phyloP scores from a whole-genome alignment of 2,329 filamentous ascomycete genomes.

The Claviceps sp. region DNA sequence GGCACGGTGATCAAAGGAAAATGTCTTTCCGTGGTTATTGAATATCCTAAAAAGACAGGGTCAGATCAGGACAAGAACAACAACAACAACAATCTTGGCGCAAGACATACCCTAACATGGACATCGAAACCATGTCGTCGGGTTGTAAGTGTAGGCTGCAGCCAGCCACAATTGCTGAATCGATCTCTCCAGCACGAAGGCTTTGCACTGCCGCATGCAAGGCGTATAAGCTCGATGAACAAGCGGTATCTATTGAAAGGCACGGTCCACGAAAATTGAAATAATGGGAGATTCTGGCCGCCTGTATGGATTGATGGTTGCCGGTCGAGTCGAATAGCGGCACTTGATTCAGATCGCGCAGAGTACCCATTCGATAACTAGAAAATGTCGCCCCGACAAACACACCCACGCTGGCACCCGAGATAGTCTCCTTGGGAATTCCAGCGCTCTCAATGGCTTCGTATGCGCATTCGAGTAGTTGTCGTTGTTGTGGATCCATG shows the following conservation, averaged over 20 bases:
- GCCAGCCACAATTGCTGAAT: conserved; percentile 32
- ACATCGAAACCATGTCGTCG: conserved; percentile 22
- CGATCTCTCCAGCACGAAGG: conserved; percentile 31
- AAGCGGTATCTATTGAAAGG: conserved; percentile 39
- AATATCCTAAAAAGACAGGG: conserved; percentile 16
- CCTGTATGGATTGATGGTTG: conserved; percentile 36
- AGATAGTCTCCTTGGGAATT: conserved; percentile 30
- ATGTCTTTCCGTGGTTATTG: conserved; percentile 36
- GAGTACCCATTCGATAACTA: conserved; percentile 27
- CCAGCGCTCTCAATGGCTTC: conserved; percentile 41
- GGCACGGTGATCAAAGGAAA: conserved; percentile 22
- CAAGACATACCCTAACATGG: conserved; percentile 14
- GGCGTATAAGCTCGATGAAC: conserved; percentile 36
- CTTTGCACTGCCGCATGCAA: conserved; percentile 37
- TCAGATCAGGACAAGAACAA: neutral
- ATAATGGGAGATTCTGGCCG: conserved; percentile 41
- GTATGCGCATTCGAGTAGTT: conserved; percentile 38
- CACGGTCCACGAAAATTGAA: conserved; percentile 41
- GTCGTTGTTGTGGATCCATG: conserved; percentile 41
- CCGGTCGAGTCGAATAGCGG: conserved; percentile 40
- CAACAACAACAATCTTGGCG: no score
- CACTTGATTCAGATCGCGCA: conserved; percentile 31
- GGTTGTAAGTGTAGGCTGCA: conserved; percentile 35
- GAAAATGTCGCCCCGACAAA: conserved; percentile 25
- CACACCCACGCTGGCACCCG: conserved; percentile 35